Evolutionary conservation across 2,329 filamentous ascomycete species (phyloP).

Genomic region (Aspergillus latus): DNA sequence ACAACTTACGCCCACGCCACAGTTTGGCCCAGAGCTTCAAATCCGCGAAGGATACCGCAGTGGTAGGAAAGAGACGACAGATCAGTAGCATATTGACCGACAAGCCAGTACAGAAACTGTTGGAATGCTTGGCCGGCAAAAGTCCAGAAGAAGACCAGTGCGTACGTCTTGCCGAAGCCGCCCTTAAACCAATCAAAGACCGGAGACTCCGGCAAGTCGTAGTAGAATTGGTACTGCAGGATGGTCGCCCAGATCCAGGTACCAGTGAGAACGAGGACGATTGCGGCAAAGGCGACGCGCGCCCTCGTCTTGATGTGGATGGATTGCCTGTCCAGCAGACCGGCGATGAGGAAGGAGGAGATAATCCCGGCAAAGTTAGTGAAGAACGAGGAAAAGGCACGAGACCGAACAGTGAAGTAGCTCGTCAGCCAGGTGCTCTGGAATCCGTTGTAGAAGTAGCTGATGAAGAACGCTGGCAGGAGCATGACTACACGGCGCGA

Average conservation of each 20-base stretch:
- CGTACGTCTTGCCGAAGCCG: conserved; percentile 15
- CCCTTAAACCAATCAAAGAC: conserved; percentile 17
- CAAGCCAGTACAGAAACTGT: conserved; percentile 16
- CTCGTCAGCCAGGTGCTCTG: conserved; percentile 24
- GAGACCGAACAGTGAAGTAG: conserved; percentile 15
- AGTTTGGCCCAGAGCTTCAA: conserved; percentile 15
- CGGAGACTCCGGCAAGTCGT: background rate
- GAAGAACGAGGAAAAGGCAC: conserved; percentile 15
- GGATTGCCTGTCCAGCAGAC: conserved; percentile 9
- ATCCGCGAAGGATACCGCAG: conserved; percentile 11
- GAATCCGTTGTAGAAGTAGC: conserved; percentile 34
- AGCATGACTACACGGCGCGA: conserved; percentile 17
- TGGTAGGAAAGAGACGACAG: conserved; percentile 14
- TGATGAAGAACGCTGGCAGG: conserved; percentile 31
- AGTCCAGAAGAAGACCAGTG: conserved; percentile 15
- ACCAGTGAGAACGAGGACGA: conserved; percentile 6
- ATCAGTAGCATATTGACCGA: conserved; percentile 14
- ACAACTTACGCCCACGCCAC: conserved; percentile 13
- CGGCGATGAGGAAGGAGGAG: conserved; percentile 14
- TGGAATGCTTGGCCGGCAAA: conserved; percentile 15
- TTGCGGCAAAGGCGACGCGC: conserved; percentile 5
- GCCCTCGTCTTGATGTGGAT: conserved; percentile 17
- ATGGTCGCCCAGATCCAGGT: conserved; percentile 16
- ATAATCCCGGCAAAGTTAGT: conserved; percentile 15
- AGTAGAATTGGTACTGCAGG: conserved; percentile 15